phyloP scores from a whole-genome alignment of 202 grass and related monocot species.

The Sporobolus alterniflorus region DNA sequence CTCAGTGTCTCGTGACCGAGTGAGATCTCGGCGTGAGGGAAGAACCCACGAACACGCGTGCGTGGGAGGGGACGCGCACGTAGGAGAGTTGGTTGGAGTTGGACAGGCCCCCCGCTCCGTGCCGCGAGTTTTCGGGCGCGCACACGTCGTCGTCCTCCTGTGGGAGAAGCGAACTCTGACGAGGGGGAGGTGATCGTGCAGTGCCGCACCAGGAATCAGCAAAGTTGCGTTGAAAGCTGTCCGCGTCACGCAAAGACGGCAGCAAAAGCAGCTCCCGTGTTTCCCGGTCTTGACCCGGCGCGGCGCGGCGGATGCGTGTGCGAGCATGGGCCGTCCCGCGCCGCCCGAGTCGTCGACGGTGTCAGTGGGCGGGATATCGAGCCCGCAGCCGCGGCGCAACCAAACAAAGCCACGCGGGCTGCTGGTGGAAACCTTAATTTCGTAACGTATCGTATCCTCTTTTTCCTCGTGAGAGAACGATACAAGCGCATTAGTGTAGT shows the following conservation, averaged over 20 bases:
- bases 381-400: background rate
- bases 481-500: no score
- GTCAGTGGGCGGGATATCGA: constrained; percentile 17
- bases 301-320: background rate
- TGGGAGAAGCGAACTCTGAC: background rate
- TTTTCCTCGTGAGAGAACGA: no score
- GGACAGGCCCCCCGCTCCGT: background rate
- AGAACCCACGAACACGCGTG: no score
- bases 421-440: no score
- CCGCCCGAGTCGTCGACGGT: constrained; percentile 26
- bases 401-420: background rate
- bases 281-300: constrained; percentile 47
- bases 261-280: constrained; percentile 47
- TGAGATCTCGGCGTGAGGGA: no score
- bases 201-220: background rate
- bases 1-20: background rate
- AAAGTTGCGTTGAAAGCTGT: constrained; percentile 20
- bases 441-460: no score
- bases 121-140: background rate
- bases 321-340: background rate
- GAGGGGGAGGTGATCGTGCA: background rate
- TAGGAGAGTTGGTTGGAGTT: no score
- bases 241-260: constrained; percentile 24
- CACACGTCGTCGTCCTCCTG: background rate
- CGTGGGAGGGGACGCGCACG: background rate